Conservation (phyloP, 768 basidiomycete genomes). For the Hygrophorus pudorinus region DNA sequence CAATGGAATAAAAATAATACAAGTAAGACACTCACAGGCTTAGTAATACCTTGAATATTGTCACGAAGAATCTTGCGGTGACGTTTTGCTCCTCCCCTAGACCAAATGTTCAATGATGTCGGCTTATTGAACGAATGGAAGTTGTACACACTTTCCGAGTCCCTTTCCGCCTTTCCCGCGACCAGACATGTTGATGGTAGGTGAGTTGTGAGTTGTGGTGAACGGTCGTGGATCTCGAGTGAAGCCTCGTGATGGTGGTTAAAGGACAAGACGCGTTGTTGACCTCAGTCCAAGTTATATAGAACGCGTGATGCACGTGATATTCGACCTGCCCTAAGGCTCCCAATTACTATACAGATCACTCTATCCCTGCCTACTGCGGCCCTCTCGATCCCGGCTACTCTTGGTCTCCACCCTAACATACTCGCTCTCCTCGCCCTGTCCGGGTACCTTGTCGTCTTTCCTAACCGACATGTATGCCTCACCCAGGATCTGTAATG, state of each 20-base stretch:
- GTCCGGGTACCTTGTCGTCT: slow-evolving; percentile 28
- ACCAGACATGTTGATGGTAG: slow-evolving; percentile 46
- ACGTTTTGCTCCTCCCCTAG: slow-evolving; percentile 64
- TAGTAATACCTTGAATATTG: slow-evolving; percentile 45
- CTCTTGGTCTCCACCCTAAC: slow-evolving; percentile 71
- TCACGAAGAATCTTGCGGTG: slow-evolving; percentile 69
- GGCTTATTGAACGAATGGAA: neutral
- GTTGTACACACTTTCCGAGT: slow-evolving; percentile 34
- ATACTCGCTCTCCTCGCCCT: slow-evolving; percentile 63
- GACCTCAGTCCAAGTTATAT: neutral
- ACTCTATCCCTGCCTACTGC: neutral
- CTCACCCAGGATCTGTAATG: slow-evolving; percentile 77
- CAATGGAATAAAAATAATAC: neutral
- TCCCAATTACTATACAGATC: neutral
- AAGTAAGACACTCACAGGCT: slow-evolving; percentile 25
- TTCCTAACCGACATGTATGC: slow-evolving; percentile 65
- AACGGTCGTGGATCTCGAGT: neutral
- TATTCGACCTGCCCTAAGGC: neutral
- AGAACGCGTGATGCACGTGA: neutral
- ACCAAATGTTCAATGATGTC: neutral
- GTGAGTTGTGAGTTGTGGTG: slow-evolving; percentile 2
- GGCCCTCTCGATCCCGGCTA: slow-evolving; percentile 33
- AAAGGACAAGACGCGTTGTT: slow-evolving; percentile 6
- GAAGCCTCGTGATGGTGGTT: slow-evolving; percentile 7
- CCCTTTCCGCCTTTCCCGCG: slow-evolving; percentile 69